These are phyloP conservation scores for Kurtzmaniella quercitrusa DNA, from an alignment of 1,139 yeast species.

Conservation along the genomic window DNA sequence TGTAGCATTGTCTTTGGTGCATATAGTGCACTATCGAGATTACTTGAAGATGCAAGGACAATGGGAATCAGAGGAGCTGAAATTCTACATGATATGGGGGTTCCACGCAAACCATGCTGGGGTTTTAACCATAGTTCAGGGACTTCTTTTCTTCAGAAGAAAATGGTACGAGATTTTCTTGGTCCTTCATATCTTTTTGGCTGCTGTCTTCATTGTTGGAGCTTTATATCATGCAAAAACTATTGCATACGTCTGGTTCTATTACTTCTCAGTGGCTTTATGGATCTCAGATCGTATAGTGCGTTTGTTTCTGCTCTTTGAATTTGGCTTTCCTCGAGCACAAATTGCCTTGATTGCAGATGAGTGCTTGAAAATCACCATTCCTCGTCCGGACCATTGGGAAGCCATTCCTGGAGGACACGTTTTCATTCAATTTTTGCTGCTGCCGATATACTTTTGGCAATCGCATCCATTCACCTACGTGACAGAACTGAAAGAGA, in stretches of 20 bases:
- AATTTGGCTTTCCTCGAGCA: constrained; percentile 44
- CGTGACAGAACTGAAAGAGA: constrained; percentile 24
- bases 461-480: constrained; percentile 68
- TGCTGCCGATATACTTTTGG: constrained; percentile 46
- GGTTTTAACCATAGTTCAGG: constrained; percentile 33
- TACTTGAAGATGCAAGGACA: not conserved
- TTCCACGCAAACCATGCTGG: constrained; percentile 37
- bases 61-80: constrained; percentile 1
- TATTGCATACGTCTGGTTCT: constrained; percentile 14
- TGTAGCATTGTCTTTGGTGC: constrained; percentile 19
- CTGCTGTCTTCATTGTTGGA: constrained; percentile 39
- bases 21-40: constrained; percentile 10
- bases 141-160: constrained; percentile 26
- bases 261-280: constrained; percentile 17
- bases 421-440: constrained; percentile 48
- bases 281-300: constrained; percentile 28
- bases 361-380: constrained; percentile 28
- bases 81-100: constrained; percentile 52
- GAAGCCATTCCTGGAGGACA: constrained; percentile 40
- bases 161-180: constrained; percentile 45
- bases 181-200: constrained; percentile 35
- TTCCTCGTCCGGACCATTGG: constrained; percentile 15
- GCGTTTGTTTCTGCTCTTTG: constrained; percentile 17
- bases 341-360: constrained; percentile 43
- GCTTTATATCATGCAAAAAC: constrained; percentile 37